A percentile compares a stretch with the other conserved stretches of the same genome.
These are phyloP conservation scores for Penicillium occitanis DNA, from an alignment of 2,329 filamentous ascomycete genomes.

Conservation along the genomic window DNA sequence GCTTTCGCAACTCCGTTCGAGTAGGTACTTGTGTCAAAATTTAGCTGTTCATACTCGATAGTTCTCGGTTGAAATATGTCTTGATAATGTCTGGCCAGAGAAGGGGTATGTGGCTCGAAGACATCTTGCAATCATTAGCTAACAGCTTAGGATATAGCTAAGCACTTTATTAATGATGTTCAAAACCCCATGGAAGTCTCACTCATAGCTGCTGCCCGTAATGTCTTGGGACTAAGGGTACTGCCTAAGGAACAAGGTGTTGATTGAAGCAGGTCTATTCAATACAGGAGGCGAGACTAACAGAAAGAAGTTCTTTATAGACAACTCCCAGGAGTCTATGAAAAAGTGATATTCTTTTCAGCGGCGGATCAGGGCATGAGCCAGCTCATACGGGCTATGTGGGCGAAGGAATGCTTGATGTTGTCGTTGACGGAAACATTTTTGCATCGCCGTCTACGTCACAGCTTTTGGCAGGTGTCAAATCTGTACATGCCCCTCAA, in stretches of 20 bases:
- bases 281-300: too few species aligned
- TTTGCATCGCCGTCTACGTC: slow-evolving; percentile 7
- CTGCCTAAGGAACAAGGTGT: not conserved
- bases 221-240: not conserved
- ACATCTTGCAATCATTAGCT: not conserved
- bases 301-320: not conserved
- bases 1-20: not conserved
- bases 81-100: not conserved
- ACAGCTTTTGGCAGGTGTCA: not conserved
- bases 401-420: slow-evolving; percentile 16
- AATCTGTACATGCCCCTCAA: not conserved
- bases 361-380: slow-evolving; percentile 17
- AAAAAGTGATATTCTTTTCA: not conserved
- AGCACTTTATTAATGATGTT: not conserved
- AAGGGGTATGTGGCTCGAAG: not conserved
- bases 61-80: not conserved
- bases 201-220: not conserved
- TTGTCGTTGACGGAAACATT: slow-evolving; percentile 2
- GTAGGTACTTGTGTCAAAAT: not conserved
- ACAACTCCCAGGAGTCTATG: not conserved
- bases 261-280: too few species aligned
- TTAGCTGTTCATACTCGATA: too few species aligned
- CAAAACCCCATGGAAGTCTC: not conserved
- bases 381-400: slow-evolving; percentile 13
- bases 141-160: not conserved